Base-by-base conservation (phyloP, 225 moss, liverwort and hornwort genomes). In the Antitrichia curtipendula region DNA sequence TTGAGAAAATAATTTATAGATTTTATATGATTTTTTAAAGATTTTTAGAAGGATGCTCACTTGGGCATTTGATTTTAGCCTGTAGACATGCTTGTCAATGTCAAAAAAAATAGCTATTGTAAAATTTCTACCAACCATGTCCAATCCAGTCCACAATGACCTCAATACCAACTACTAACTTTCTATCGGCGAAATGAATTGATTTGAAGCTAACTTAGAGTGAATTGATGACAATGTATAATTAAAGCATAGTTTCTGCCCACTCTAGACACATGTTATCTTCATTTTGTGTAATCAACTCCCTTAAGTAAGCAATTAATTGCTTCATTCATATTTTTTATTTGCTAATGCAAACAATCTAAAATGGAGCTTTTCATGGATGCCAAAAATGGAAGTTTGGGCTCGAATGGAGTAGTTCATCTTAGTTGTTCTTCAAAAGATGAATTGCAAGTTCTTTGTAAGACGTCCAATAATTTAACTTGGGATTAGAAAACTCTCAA, bases 31-130 rank as follows among this genome's bases (percentile, higher is more conserved):
- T 9, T 68, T 68, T n/a, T 12, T 12, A 12, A 38, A 68, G 7
- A 38, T 68, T 13, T 40, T 24, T 24, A 40, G 4, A 69, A 23
- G 14, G 4, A 1, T 24, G 1, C 2, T 38, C 4, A 38, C 2
- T 40, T 38, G 3, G 0, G 6, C n/a, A 38, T n/a, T 7, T 22
- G 0, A 68, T 38, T 66, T 34, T 2, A 63, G 4, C 13, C 1
- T 1, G 2, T 22, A 13, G 1, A 22, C 0, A 22, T 68, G 2
- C 13, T 0, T 38, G 0, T 22, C 1, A 69, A 0, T 0, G 1
- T 23, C 1, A 38, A 0, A 38, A n/a, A 68, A 68, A 68, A 11
- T 40, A 68, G 40, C 0, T 40, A 24, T 14, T 8, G 1, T 40
- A 40, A 25, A 40, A 3, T 14, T 38, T 38, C 13, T 68, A 40